These are phyloP conservation scores for Leucoagaricus sp. DNA, from an alignment of 1,284 basidiomycete genomes.

Conservation along the genomic window DNA sequence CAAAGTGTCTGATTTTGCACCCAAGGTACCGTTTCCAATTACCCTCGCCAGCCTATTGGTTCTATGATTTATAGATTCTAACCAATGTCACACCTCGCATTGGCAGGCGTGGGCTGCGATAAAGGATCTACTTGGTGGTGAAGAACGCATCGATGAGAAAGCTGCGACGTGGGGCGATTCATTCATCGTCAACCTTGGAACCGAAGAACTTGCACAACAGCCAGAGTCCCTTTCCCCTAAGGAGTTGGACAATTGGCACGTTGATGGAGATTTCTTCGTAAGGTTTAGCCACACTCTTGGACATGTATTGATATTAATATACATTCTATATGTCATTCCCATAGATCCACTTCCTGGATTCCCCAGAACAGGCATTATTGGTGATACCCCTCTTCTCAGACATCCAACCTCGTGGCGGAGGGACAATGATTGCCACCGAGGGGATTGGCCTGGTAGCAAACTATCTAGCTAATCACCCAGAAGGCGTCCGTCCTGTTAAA, in stretches of 20 bases:
- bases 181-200: conserved; percentile 62
- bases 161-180: conserved; percentile 55
- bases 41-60: background rate
- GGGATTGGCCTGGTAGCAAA: conserved; percentile 50
- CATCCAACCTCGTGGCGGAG: conserved; percentile 53
- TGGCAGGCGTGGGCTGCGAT: conserved; percentile 58
- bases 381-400: conserved; percentile 61
- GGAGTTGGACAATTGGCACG: conserved; percentile 62
- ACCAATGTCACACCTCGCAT: background rate
- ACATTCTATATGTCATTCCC: background rate
- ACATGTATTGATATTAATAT: background rate
- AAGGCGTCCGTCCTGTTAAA: conserved; percentile 50
- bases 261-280: conserved; percentile 66
- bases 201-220: conserved; percentile 38
- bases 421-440: conserved; percentile 57
- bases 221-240: conserved; percentile 35
- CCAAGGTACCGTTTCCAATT: conserved; percentile 39
- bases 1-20: conserved; percentile 49
- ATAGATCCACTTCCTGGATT: conserved; percentile 61
- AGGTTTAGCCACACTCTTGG: conserved; percentile 14
- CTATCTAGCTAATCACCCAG: conserved; percentile 56
- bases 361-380: conserved; percentile 60
- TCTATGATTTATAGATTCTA: background rate
- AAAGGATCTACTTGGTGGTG: conserved; percentile 56
- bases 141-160: conserved; percentile 53